These are phyloP conservation scores for Calonectria henricotiae DNA, from an alignment of 2,329 filamentous ascomycete species.

Conservation along the genomic window DNA sequence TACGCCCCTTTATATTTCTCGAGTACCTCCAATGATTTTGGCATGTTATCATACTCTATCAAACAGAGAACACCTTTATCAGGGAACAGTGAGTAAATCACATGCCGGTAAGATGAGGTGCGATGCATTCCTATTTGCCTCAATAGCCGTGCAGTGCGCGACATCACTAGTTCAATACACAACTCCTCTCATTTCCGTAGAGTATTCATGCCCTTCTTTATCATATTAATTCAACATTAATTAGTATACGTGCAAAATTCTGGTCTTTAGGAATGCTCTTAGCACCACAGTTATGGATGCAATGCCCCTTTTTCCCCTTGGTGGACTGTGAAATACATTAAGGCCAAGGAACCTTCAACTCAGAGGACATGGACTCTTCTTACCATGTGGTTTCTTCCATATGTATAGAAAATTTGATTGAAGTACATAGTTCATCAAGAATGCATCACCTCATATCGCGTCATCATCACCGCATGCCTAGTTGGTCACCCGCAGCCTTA, in stretches of 20 bases:
- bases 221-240: no score
- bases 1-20: constrained; percentile 10
- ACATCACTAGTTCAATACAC: background rate
- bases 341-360: background rate
- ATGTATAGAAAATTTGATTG: background rate
- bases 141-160: constrained; percentile 21
- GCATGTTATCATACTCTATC: no score
- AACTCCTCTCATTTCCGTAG: constrained; percentile 6
- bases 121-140: constrained; percentile 32
- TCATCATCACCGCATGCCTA: constrained; percentile 25
- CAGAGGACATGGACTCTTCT: background rate
- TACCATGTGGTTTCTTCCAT: background rate
- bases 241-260: no score
- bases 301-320: background rate
- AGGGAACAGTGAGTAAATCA: constrained; percentile 8
- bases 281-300: background rate
- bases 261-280: background rate
- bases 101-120: constrained; percentile 37
- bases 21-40: no score
- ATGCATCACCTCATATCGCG: constrained; percentile 42
- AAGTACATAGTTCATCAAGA: background rate
- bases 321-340: background rate
- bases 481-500: background rate
- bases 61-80: background rate
- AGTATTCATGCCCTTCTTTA: background rate